Conservation (phyloP, 306 rosid genomes). For the Oemleria cerasiformis region DNA sequence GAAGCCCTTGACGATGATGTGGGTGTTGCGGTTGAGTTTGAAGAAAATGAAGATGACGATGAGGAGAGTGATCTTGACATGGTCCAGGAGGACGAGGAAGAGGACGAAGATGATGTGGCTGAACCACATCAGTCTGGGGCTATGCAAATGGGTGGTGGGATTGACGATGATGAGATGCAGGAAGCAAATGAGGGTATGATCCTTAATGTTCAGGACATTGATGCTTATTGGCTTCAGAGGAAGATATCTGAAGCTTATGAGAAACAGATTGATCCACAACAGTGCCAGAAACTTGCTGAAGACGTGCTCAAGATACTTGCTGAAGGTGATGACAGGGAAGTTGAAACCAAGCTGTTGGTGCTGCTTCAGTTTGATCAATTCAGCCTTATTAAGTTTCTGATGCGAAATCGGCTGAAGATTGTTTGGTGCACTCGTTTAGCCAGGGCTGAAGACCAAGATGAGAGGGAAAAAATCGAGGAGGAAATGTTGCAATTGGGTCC, state of each 20-base stretch:
- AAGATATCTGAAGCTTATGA: slow-evolving; percentile 87
- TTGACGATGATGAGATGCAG: slow-evolving; percentile 83
- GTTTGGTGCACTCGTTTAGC: slow-evolving; percentile 93
- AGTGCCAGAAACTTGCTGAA: slow-evolving; percentile 86
- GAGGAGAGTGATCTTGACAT: slow-evolving; percentile 95
- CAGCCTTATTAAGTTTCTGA: slow-evolving; percentile 65
- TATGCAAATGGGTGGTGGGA: slow-evolving; percentile 95
- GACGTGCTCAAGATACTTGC: slow-evolving; percentile 78
- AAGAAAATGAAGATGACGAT: slow-evolving; percentile 88
- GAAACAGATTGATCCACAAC: slow-evolving; percentile 84
- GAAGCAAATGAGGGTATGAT: slow-evolving; percentile 81
- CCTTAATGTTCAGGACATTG: slow-evolving; percentile 91
- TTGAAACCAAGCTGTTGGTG: slow-evolving; percentile 65
- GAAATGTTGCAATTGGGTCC: slow-evolving; percentile 71
- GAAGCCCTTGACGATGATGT: slow-evolving; percentile 84
- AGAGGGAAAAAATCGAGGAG: slow-evolving; percentile 80
- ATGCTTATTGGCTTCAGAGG: slow-evolving; percentile 98
- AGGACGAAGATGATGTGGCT: slow-evolving; percentile 60
- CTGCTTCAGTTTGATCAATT: slow-evolving; percentile 71
- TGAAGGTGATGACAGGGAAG: slow-evolving; percentile 76
- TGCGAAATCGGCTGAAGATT: slow-evolving; percentile 72
- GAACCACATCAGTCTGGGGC: slow-evolving; percentile 57
- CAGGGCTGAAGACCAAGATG: slow-evolving; percentile 78
- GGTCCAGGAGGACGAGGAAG: slow-evolving; percentile 90
- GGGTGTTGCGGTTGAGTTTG: slow-evolving; percentile 94